Base-by-base conservation (phyloP, 2,329 filamentous ascomycete genomes). In the Scedosporium dehoogii region DNA sequence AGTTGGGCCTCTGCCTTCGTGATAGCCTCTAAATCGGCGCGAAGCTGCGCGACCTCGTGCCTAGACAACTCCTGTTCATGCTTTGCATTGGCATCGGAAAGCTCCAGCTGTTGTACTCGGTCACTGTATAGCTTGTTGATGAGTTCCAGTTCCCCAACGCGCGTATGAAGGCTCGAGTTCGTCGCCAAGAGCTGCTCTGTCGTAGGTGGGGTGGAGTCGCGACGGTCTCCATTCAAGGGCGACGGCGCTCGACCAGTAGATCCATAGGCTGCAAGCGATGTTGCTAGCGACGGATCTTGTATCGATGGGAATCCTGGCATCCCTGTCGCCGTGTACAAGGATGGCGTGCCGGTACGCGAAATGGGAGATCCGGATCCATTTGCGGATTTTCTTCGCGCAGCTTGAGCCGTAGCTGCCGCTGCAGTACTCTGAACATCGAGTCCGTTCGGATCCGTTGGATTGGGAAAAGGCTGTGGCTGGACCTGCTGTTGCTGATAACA, bases 131-230 rank as follows among this genome's bases (percentile, higher is more conserved):
- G 79, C 70, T 90, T 89, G 69, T 92, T 97, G 78, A 99, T 97
- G 60, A 99, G 84, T 72, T 99, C 94, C 25, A 99, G 82, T 74
- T 99, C 94, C 68, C 88, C 94, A 41, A 99, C 93, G 51, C 94
- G 87, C 0, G 94, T 99, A 77, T 96, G 96, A n/a, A 97, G 81
- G 59, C 87, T 88, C 4, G 90, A 90, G 73, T 96, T 96, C 65
- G 88, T 85, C 1, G 88, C 87, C 60, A 91, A 79, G 25, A 96
- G 82, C 64, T 90, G 87, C 70, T 96, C 90, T 72, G 91, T 91
- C 3, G 87, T 88, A 70, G 91, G 88, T 0, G 89, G 85, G 12
- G 53, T 61, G 4, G 85, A 79, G 63, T 92, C 90, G 62, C 87
- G 78, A 66, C 87, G 86, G 27, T 87, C 82, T 62, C 79, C 82